A percentile compares a stretch with the other conserved stretches of the same genome.
phyloP scores from a whole-genome alignment of 305 asterid genomes.

The Fraxinus floribunda region DNA sequence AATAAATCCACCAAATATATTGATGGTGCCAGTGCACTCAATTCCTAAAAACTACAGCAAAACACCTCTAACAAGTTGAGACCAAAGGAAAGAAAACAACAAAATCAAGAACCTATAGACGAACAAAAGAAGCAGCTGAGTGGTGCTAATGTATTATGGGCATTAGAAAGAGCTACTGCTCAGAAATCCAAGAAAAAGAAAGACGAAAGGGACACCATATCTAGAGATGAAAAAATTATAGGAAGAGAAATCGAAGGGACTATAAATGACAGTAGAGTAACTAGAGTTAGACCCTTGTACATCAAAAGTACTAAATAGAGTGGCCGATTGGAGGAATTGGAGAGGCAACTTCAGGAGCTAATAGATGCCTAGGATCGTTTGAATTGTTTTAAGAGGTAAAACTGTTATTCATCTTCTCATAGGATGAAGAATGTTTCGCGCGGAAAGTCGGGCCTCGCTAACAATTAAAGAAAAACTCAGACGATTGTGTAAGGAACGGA shows the following conservation, averaged over 20 bases:
- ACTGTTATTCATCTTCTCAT: neutral
- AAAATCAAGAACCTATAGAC: neutral
- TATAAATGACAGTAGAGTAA: neutral
- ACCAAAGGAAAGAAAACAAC: neutral
- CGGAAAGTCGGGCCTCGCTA: too few relatives aligned
- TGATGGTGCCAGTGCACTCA: neutral
- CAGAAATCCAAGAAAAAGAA: slow-evolving; percentile 23
- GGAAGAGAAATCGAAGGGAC: neutral
- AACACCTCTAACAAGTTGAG: neutral
- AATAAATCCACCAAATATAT: neutral
- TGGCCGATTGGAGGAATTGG: slow-evolving; percentile 26
- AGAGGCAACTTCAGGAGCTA: slow-evolving; percentile 25
- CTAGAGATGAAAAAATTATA: neutral
- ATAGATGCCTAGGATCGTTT: neutral
- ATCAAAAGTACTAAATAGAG: slow-evolving; percentile 30
- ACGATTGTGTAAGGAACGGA: too few relatives aligned
- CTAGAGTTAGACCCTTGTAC: slow-evolving; percentile 1
- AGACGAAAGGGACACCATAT: neutral
- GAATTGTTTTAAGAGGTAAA: neutral
- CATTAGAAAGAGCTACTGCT: slow-evolving; percentile 23
- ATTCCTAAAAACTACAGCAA: neutral
- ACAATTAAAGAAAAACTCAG: too few relatives aligned
- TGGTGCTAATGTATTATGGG: slow-evolving; percentile 28
- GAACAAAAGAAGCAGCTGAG: slow-evolving; percentile 13
- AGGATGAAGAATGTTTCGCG: neutral